Evolutionary conservation across 83 land plant species (phyloP).

Genomic region (Picea abies): DNA sequence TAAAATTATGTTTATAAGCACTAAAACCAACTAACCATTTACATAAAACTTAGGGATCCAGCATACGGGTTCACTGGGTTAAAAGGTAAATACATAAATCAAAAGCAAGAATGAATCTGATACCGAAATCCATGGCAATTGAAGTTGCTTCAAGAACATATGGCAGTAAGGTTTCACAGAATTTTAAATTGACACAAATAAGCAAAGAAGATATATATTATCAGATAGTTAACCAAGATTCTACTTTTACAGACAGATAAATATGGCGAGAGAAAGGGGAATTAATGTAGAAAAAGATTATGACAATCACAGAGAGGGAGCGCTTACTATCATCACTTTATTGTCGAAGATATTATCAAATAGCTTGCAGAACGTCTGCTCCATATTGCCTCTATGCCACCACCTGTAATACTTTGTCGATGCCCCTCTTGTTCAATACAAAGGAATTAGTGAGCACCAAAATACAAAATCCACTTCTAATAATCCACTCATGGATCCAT

Average conservation of each 20-base stretch:
- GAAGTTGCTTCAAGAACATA: background rate
- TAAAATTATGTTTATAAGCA: background rate
- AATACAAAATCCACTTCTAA: too few relatives aligned
- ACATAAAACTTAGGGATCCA: too few relatives aligned
- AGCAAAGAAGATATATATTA: too few relatives aligned
- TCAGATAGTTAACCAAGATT: too few relatives aligned
- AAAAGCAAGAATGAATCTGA: too few relatives aligned
- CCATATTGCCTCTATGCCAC: constrained; percentile 20
- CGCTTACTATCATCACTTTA: constrained; percentile 44
- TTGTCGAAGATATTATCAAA: constrained; percentile 47
- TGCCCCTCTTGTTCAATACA: too few relatives aligned
- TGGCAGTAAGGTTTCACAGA: background rate
- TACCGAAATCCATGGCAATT: background rate
- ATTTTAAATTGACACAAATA: background rate
- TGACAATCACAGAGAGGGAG: background rate
- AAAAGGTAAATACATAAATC: background rate
- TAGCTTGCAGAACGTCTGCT: constrained; percentile 44
- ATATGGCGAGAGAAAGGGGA: too few relatives aligned
- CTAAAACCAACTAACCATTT: background rate
- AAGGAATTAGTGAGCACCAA: too few relatives aligned
- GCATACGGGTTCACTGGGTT: background rate
- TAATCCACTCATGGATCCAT: too few relatives aligned
- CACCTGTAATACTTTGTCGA: background rate
- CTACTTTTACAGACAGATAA: too few relatives aligned
- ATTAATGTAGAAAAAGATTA: background rate